Base-by-base conservation (phyloP, 768 basidiomycete genomes). In the Suillus variegatus region DNA sequence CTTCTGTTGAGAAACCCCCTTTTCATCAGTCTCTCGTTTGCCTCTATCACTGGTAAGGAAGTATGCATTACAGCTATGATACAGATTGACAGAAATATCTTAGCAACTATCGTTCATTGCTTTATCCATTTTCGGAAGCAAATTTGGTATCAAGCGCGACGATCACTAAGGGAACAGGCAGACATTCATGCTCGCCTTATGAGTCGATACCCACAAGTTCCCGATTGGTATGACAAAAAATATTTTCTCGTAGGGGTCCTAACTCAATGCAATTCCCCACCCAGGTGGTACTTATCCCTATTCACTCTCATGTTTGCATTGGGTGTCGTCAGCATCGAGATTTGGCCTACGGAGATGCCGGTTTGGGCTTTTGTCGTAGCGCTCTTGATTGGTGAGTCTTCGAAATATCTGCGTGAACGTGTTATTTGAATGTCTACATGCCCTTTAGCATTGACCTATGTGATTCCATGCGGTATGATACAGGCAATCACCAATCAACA, bases 111-210 rank as follows among this genome's bases (percentile, higher is more conserved):
- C 36, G 69, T 72, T n/a, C 75, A 76, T 38, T 63, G 75, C 1
- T 71, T 81, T 74, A 79, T 94, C 41, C 88, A 87, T 78, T 92
- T 88, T 80, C 86, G 92, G 73, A 90, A 90, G 72, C 90, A 92
- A 74, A 91, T 94, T 65, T 88, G 88, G 82, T 80, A 79, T 5
- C 91, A 92, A 74, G 78, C 87, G 22, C 86, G 90, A 56, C 84
- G 88, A 62, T 82, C 91, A 4, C 83, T 91, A 75, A 75, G 83
- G 57, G 94, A 94, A 70, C 90, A 92, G 71, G 90, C 91, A 0
- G 93, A 95, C 78, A 86, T 95, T 66, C 93, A 95, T 70, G 91
- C 91, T 22, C 85, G 92, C 14, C 81, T 95, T 44, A 95, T 95
- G 94, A 80, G 84, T 14, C 77, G 78, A 58, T 95, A 95, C 73